Evolutionary conservation across 345 rosid genomes (phyloP).

Genomic region (Noccaea caerulescens): DNA sequence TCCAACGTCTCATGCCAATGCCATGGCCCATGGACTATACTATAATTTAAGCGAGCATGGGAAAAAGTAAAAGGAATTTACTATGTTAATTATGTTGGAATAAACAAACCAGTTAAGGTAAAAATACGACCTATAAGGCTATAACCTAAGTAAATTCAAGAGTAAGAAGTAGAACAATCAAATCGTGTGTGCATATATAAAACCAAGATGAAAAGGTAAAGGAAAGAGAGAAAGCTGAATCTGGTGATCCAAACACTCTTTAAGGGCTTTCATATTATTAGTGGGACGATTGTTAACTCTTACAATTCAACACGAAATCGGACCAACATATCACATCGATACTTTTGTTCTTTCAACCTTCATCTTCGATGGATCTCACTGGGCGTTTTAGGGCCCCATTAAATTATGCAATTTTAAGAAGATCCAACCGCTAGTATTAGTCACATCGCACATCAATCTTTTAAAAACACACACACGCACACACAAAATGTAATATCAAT

Average conservation of each 20-base stretch:
- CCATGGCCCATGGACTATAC: no score
- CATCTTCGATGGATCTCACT: not conserved
- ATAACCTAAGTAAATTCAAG: no score
- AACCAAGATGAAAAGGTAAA: not conserved
- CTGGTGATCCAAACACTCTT: not conserved
- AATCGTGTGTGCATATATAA: not conserved
- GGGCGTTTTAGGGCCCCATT: not conserved
- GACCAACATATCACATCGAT: not conserved
- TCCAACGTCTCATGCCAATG: no score
- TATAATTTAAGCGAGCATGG: no score
- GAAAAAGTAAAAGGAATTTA: no score
- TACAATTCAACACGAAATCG: not conserved
- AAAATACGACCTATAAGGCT: not conserved
- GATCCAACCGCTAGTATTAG: not conserved
- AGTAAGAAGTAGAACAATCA: not conserved
- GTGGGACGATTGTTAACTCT: not conserved
- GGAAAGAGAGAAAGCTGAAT: not conserved
- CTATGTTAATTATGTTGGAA: not conserved
- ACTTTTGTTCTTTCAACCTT: not conserved
- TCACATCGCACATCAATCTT: constrained; percentile 10
- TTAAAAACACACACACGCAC: not conserved
- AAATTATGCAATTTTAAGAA: not conserved
- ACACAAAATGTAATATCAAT: not conserved
- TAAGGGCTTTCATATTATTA: not conserved
- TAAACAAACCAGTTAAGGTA: not conserved